phyloP scores from a whole-genome alignment of 257 asterid genomes.

The Phtheirospermum japonicum region DNA sequence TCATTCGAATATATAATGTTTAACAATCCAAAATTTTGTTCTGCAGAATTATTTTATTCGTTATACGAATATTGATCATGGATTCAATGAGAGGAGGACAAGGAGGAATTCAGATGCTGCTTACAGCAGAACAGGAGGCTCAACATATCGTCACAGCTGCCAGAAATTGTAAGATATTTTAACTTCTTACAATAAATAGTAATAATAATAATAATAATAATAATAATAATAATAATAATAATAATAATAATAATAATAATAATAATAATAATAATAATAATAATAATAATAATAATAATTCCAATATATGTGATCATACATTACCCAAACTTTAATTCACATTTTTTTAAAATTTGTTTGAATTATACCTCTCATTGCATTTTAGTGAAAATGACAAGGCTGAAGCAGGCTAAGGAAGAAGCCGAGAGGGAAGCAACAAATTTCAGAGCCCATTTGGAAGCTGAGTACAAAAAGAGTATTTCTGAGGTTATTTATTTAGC shows the following conservation, averaged over 20 bases:
- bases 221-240: no score
- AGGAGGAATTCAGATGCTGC: slow-evolving; percentile 93
- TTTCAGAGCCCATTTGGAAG: slow-evolving; percentile 62
- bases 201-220: no score
- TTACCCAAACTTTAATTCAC: no score
- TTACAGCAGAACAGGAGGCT: slow-evolving; percentile 85
- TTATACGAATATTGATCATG: slow-evolving; percentile 34
- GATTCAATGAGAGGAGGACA: slow-evolving; percentile 78
- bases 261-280: no score
- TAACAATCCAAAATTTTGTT: neutral
- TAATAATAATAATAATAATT: no score
- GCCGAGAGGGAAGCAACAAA: slow-evolving; percentile 65
- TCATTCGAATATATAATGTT: no score
- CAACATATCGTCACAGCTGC: slow-evolving; percentile 81
- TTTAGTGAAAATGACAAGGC: slow-evolving; percentile 62
- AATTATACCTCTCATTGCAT: neutral
- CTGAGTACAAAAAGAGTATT: no score
- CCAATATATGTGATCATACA: no score
- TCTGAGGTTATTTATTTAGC: no score
- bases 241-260: no score
- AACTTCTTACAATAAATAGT: neutral
- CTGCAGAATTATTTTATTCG: no score
- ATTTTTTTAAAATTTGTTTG: no score
- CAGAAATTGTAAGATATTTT: slow-evolving; percentile 48
- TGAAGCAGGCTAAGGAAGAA: slow-evolving; percentile 84